Evolutionary conservation across 768 basidiomycete genomes (phyloP), one percentile per base, ranked within the genome.

Genomic region (Galerina marginata): DNA sequence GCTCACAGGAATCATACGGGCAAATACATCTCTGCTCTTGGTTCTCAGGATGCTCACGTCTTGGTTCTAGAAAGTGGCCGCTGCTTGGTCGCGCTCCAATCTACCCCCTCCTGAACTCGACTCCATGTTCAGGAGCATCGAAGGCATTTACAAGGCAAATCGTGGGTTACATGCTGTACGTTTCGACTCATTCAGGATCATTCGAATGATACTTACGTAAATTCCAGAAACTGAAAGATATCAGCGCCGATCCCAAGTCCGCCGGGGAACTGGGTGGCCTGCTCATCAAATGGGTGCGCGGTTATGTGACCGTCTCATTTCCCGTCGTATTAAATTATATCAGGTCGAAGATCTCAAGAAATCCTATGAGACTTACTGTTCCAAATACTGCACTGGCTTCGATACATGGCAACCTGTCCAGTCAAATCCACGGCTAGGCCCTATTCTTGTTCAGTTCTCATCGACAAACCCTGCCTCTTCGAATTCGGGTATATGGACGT

Each of bases 81-180:
- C 90, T n/a, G 97, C 97, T 50, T 99, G 97, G 97, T 97, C 96
- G 9, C 82, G 95, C 43, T 85, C 88, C 42, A 98, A 98, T 73
- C 88, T 99, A 40, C 97, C 97, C 15, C 97, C 97, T 14, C 85
- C 85, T 7, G 90, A 93, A 65, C 83, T 99, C 33, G 97, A 99
- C 74, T 75, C 83, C 54, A 96, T 99, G 92, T 99, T 99, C 76
- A 83, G 97, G 64, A 89, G 90, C 65, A 87, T 99, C 53, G 97
- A 99, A 75, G 84, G 83, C 23, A 87, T 99, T 16, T 99, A 95
- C 80, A 92, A 94, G 74, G 91, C 93, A 20, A 98, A 95, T 77
- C 87, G 95, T 57, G 75, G 81, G 1, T 82, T 99, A 61, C 84
- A 93, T 56, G 79, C 82, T 48, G 95, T 96, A 65, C 66, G 87